phyloP scores from a whole-genome alignment of 495 filamentous ascomycete genomes.

The Tuber microsphaerosporum region DNA sequence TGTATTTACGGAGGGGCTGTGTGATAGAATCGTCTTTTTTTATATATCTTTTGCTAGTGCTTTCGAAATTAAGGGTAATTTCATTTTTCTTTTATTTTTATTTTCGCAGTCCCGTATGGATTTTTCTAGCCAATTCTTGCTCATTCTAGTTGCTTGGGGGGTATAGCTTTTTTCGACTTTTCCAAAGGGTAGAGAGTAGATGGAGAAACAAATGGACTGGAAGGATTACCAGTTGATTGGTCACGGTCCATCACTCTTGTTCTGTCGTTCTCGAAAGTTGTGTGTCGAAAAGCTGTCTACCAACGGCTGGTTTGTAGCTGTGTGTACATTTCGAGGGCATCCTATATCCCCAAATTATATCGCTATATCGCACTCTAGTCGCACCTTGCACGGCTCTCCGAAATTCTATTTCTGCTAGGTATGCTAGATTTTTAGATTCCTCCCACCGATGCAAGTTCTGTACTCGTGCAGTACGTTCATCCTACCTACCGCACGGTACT shows the following conservation, averaged over 20 bases:
- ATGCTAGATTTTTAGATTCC: not conserved
- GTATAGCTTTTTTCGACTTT: not conserved
- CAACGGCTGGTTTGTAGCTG: not conserved
- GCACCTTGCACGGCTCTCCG: not conserved
- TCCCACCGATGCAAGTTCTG: not conserved
- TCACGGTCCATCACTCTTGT: not conserved
- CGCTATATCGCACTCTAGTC: not conserved
- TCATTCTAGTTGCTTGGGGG: not conserved
- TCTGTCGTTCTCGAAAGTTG: not conserved
- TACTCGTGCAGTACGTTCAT: too few species aligned
- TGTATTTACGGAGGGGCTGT: not conserved
- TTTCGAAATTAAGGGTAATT: slow-evolving; percentile 1
- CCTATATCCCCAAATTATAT: not conserved
- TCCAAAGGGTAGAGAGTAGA: not conserved
- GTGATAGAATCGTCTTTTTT: not conserved
- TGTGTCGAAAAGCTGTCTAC: not conserved
- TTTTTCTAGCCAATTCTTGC: not conserved
- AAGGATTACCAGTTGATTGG: not conserved
- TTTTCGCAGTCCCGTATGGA: not conserved
- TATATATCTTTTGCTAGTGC: slow-evolving; percentile 1
- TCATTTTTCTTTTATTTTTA: not conserved
- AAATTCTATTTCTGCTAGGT: not conserved
- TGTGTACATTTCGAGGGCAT: not conserved
- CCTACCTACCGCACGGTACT: too few species aligned
- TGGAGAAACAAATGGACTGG: not conserved